Conservation (phyloP, 768 basidiomycete genomes). For the Pluteus cervinus region DNA sequence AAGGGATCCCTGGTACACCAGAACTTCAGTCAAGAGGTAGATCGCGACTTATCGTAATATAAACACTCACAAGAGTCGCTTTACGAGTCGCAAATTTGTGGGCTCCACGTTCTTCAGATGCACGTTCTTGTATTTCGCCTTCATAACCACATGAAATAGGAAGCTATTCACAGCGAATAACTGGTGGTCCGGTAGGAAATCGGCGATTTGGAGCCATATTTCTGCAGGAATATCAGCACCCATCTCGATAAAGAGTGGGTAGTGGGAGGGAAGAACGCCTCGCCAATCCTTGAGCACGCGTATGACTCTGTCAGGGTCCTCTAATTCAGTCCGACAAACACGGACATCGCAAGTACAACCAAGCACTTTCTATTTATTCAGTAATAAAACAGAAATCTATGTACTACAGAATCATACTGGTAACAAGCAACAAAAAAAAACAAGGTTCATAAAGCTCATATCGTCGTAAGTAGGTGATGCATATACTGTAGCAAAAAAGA, state of each 20-base stretch:
- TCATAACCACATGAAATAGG: slow-evolving; percentile 26
- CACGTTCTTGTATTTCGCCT: slow-evolving; percentile 20
- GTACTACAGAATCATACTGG: too few relatives aligned
- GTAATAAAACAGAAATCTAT: too few relatives aligned
- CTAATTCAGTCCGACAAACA: too few relatives aligned
- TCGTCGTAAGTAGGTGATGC: too few relatives aligned
- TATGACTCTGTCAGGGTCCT: too few relatives aligned
- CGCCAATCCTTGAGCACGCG: too few relatives aligned
- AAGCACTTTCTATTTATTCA: too few relatives aligned
- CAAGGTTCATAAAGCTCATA: too few relatives aligned
- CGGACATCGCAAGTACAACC: too few relatives aligned
- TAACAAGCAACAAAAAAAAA: too few relatives aligned
- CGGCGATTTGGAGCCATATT: slow-evolving; percentile 24
- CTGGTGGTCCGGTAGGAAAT: slow-evolving; percentile 21
- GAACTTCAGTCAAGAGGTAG: neutral
- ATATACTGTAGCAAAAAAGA: too few relatives aligned
- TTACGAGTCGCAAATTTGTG: slow-evolving; percentile 10
- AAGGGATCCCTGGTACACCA: slow-evolving; percentile 15
- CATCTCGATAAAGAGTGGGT: slow-evolving; percentile 5
- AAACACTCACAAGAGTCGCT: slow-evolving; percentile 15
- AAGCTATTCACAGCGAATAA: slow-evolving; percentile 24
- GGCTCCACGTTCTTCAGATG: slow-evolving; percentile 16
- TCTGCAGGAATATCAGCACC: slow-evolving; percentile 22
- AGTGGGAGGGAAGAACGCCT: neutral
- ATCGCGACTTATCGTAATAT: neutral